These are phyloP conservation scores for Backusella luteola DNA, from an alignment of 192 early-diverging fungal species.

Conservation along the genomic window DNA sequence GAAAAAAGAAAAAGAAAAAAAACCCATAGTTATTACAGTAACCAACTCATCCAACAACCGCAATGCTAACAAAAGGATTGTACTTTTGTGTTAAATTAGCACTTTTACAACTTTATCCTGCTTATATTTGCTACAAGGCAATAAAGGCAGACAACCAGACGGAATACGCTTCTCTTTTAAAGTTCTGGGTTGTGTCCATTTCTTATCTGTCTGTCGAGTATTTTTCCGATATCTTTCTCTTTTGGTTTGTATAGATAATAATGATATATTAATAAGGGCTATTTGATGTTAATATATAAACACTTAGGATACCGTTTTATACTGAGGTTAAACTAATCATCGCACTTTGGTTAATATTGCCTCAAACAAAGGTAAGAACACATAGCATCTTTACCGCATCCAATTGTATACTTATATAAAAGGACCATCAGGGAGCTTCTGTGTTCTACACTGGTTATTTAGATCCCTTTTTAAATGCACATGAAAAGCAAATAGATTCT, in stretches of 20 bases:
- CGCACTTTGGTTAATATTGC: slow-evolving; percentile 33
- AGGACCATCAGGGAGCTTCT: slow-evolving; percentile 16
- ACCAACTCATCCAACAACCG: not conserved
- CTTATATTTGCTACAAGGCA: slow-evolving; percentile 37
- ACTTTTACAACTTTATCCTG: slow-evolving; percentile 36
- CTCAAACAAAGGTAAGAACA: slow-evolving; percentile 30
- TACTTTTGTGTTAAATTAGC: slow-evolving; percentile 31
- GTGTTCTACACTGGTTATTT: slow-evolving; percentile 19
- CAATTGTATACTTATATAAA: not conserved
- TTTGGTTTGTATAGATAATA: slow-evolving; percentile 16
- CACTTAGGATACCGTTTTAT: slow-evolving; percentile 34
- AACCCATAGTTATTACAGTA: not conserved
- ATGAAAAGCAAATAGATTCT: slow-evolving; percentile 28
- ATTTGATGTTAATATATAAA: too few relatives aligned
- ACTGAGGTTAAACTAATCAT: slow-evolving; percentile 26
- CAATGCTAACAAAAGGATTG: slow-evolving; percentile 12
- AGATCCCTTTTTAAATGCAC: slow-evolving; percentile 23
- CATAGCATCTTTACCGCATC: too few relatives aligned
- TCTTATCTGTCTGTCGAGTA: slow-evolving; percentile 30
- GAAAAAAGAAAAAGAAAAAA: not conserved
- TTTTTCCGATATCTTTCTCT: slow-evolving; percentile 34
- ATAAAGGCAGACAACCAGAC: slow-evolving; percentile 25
- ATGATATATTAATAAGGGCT: not conserved
- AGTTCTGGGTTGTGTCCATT: slow-evolving; percentile 34
- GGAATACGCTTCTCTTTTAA: slow-evolving; percentile 30